A percentile compares a stretch with the other conserved stretches of the same genome.
These are phyloP conservation scores for Kwoniella bestiolae DNA, from an alignment of 768 basidiomycete species.

Conservation along the genomic window DNA sequence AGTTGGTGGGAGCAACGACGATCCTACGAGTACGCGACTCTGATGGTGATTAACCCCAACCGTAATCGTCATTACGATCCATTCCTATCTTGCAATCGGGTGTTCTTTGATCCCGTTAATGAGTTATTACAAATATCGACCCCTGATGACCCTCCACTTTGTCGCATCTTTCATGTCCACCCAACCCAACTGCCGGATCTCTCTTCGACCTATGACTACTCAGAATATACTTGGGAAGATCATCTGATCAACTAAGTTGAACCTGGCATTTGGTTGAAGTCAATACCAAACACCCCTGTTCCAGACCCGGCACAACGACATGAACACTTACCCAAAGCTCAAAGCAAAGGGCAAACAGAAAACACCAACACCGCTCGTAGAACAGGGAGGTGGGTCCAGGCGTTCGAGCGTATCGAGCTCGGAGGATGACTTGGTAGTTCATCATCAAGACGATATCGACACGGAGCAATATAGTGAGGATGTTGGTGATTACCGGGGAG, in stretches of 20 bases:
- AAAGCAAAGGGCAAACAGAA: conserved; percentile 7
- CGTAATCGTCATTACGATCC: not conserved
- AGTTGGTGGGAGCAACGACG: too few species aligned
- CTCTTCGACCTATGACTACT: not conserved
- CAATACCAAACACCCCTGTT: too few species aligned
- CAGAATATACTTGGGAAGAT: too few species aligned
- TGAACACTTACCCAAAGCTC: not conserved
- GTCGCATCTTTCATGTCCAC: not conserved
- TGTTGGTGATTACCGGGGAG: not conserved
- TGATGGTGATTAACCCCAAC: too few species aligned
- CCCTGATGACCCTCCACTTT: conserved; percentile 4
- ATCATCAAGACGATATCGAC: not conserved
- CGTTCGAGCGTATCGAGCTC: conserved; percentile 3
- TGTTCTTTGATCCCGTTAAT: conserved; percentile 17
- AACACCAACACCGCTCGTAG: not conserved
- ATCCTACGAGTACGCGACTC: too few species aligned
- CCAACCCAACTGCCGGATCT: not conserved
- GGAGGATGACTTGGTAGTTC: conserved; percentile 11
- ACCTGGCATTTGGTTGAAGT: too few species aligned
- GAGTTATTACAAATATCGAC: not conserved
- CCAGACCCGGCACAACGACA: too few species aligned
- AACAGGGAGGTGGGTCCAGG: conserved; percentile 11
- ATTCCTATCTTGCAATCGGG: not conserved
- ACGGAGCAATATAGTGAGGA: not conserved
- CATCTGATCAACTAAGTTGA: too few species aligned